A percentile compares a stretch with the other conserved stretches of the same genome.
These are phyloP conservation scores for Fraxinus floribunda DNA, from an alignment of 305 asterid genomes.

Conservation along the genomic window DNA sequence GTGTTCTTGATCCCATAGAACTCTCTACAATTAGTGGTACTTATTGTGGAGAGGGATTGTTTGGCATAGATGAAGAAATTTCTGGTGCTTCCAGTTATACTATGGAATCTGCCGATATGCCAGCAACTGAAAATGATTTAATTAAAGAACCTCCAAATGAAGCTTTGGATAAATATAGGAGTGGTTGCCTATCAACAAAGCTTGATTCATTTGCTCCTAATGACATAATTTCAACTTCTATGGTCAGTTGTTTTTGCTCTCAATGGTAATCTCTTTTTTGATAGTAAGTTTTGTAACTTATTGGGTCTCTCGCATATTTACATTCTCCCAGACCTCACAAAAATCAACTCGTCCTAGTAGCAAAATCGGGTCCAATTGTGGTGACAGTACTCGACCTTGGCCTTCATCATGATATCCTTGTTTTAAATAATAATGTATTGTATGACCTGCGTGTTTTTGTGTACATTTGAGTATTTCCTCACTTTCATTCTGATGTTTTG, in stretches of 20 bases:
- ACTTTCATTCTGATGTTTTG: conserved; percentile 22
- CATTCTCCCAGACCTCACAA: conserved; percentile 47
- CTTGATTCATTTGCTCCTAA: conserved; percentile 42
- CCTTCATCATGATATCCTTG: conserved; percentile 85
- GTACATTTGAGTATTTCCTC: conserved; percentile 18
- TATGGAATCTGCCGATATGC: conserved; percentile 24
- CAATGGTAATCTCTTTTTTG: conserved; percentile 6
- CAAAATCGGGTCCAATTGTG: conserved; percentile 40
- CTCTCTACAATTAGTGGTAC: conserved; percentile 74
- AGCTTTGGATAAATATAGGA: conserved; percentile 31
- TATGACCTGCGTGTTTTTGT: conserved; percentile 11
- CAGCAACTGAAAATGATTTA: conserved; percentile 29
- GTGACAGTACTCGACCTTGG: conserved; percentile 53
- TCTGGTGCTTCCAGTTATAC: conserved; percentile 29
- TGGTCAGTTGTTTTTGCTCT: conserved; percentile 38
- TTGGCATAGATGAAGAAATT: conserved; percentile 44
- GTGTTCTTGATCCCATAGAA: conserved; percentile 83
- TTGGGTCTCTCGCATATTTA: conserved; percentile 18
- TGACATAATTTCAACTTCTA: conserved; percentile 32
- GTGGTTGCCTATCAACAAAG: conserved; percentile 34
- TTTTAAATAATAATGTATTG: conserved; percentile 22
- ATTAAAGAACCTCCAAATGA: conserved; percentile 33
- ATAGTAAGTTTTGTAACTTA: conserved; percentile 18
- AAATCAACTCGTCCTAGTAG: conserved; percentile 37
- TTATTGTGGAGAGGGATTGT: conserved; percentile 44